Conservation (phyloP, 257 asterid species). For the Handroanthus guayacan region DNA sequence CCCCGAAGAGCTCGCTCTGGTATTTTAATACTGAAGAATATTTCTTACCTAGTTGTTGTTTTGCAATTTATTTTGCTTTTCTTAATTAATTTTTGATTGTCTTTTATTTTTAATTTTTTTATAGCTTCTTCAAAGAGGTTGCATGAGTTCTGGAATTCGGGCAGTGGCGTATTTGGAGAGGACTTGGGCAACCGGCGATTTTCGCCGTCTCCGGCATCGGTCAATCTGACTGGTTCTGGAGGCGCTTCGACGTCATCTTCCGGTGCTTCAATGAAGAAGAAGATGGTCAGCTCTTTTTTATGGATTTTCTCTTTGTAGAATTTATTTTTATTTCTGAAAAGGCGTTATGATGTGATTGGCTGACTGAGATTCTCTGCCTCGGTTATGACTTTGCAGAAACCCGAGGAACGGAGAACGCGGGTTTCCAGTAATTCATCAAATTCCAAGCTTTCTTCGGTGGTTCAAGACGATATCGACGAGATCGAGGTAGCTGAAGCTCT, state of each 20-base stretch:
- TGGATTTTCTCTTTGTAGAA: constrained; percentile 10
- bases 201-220: constrained; percentile 41
- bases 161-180: constrained; percentile 43
- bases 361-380: constrained; percentile 28
- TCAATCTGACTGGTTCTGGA: constrained; percentile 35
- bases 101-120: constrained; percentile 18
- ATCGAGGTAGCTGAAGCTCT: constrained; percentile 79
- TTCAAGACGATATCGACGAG: constrained; percentile 70
- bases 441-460: constrained; percentile 39
- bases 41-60: constrained; percentile 1
- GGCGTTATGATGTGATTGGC: constrained; percentile 13
- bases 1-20: constrained; percentile 77
- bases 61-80: constrained; percentile 14
- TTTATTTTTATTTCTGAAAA: background rate
- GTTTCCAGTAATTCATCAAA: constrained; percentile 28
- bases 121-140: constrained; percentile 54
- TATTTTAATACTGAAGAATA: constrained; percentile 23
- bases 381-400: constrained; percentile 48
- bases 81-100: constrained; percentile 8
- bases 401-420: constrained; percentile 41
- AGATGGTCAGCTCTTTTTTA: constrained; percentile 42
- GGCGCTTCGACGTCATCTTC: constrained; percentile 40
- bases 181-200: constrained; percentile 45
- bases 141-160: constrained; percentile 48
- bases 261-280: constrained; percentile 53